Evolutionary conservation across 208 protist species (phyloP).

Genomic region (Leptomonas seymouri): DNA sequence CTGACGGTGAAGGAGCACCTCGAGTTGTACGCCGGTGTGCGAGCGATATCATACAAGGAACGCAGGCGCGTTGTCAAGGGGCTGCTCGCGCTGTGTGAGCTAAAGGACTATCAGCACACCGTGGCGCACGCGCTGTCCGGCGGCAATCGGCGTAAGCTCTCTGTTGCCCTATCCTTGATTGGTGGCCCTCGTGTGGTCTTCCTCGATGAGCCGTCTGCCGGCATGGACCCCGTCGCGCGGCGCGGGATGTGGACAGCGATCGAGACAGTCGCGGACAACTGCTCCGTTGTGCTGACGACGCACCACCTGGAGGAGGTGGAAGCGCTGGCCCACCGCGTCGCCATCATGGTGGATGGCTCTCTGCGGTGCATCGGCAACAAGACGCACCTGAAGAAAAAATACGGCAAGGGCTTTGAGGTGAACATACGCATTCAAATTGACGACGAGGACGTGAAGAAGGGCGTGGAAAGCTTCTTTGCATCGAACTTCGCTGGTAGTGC

Average conservation of each 20-base stretch:
- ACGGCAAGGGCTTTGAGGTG: conserved; percentile 65
- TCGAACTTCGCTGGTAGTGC: conserved; percentile 32
- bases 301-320: conserved; percentile 95
- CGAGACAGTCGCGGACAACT: conserved; percentile 55
- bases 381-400: conserved; percentile 73
- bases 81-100: conserved; percentile 41
- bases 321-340: conserved; percentile 68
- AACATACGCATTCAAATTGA: conserved; percentile 38
- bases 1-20: conserved; percentile 95
- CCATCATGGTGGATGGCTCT: conserved; percentile 80
- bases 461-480: conserved; percentile 42
- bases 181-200: conserved; percentile 64
- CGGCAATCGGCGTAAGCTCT: conserved; percentile 82
- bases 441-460: conserved; percentile 14
- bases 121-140: conserved; percentile 41
- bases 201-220: conserved; percentile 75
- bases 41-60: conserved; percentile 36
- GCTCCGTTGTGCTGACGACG: conserved; percentile 89
- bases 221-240: conserved; percentile 68
- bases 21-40: conserved; percentile 37
- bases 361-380: conserved; percentile 79
- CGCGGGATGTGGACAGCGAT: conserved; percentile 72
- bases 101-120: conserved; percentile 39
- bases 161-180: conserved; percentile 68
- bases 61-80: conserved; percentile 35